Evolutionary conservation across 768 basidiomycete species (phyloP).

Genomic region (Pholiota conissans): DNA sequence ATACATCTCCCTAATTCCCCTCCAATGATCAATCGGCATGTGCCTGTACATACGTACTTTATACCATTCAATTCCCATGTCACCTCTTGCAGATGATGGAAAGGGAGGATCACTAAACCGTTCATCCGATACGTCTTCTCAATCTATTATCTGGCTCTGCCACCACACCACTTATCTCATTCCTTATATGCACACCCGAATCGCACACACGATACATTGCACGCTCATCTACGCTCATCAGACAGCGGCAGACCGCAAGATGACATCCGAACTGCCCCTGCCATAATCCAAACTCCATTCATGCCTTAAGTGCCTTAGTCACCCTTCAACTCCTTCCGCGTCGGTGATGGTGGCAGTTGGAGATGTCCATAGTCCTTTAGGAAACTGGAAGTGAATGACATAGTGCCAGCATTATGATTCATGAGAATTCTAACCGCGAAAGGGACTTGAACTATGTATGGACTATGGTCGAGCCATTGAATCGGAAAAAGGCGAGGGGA

Average conservation of each 20-base stretch:
- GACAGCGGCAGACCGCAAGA: not conserved
- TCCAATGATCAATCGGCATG: not conserved
- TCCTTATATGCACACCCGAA: not conserved
- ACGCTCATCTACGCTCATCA: not conserved
- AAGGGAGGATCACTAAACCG: not conserved
- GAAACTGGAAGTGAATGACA: not conserved
- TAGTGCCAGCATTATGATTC: slow-evolving; percentile 4
- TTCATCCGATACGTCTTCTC: not conserved
- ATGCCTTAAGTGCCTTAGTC: not conserved
- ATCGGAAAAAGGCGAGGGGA: slow-evolving; percentile 3
- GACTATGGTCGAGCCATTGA: not conserved
- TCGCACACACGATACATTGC: not conserved
- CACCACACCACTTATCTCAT: not conserved
- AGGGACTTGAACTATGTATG: not conserved
- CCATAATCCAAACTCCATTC: not conserved
- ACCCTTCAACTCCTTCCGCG: not conserved
- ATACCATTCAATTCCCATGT: too few species aligned
- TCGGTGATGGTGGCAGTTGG: not conserved
- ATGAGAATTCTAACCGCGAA: too few species aligned
- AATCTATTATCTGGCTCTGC: not conserved
- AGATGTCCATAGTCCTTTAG: not conserved
- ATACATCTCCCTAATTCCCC: not conserved
- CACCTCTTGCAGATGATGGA: not conserved
- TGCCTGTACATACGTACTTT: too few species aligned
- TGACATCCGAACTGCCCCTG: not conserved